These are phyloP conservation scores for Globisporangium echinulatum DNA, from an alignment of 352 stramenopile species.

Conservation along the genomic window DNA sequence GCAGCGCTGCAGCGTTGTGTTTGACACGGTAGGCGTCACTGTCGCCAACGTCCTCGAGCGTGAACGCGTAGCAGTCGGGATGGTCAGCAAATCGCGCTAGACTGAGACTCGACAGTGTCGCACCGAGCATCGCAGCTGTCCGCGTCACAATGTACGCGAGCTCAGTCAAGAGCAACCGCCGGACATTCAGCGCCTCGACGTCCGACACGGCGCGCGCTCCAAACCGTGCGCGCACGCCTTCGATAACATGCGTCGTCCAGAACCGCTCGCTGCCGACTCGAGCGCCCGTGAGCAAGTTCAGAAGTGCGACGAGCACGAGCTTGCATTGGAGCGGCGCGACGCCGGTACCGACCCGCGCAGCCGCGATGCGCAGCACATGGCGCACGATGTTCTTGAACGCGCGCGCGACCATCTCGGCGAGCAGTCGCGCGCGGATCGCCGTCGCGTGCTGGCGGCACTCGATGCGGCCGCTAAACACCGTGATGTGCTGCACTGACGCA, in stretches of 20 bases:
- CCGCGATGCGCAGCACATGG: constrained; percentile 49
- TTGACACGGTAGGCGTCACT: constrained; percentile 53
- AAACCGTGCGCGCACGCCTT: constrained; percentile 74
- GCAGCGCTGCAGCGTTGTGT: constrained; percentile 69
- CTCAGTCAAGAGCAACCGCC: constrained; percentile 36
- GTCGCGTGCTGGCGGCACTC: constrained; percentile 48
- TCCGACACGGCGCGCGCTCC: constrained; percentile 52
- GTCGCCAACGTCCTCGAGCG: constrained; percentile 57
- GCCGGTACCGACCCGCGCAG: constrained; percentile 28
- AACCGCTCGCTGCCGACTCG: constrained; percentile 53
- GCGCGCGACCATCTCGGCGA: constrained; percentile 85
- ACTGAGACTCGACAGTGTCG: constrained; percentile 31
- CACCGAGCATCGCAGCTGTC: constrained; percentile 46
- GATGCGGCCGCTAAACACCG: constrained; percentile 53
- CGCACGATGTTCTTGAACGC: constrained; percentile 86
- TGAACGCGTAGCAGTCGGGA: constrained; percentile 69
- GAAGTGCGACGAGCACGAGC: constrained; percentile 37
- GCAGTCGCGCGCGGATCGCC: constrained; percentile 51
- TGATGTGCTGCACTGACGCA: constrained; percentile 71
- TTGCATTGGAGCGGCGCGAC: constrained; percentile 37
- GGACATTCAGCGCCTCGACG: constrained; percentile 77
- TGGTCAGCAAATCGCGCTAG: constrained; percentile 38
- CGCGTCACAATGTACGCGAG: constrained; percentile 50
- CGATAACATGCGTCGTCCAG: constrained; percentile 65
- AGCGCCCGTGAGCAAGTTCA: constrained; percentile 71